Conservation (phyloP, 1,139 yeast genomes). For the Candida sp. region DNA sequence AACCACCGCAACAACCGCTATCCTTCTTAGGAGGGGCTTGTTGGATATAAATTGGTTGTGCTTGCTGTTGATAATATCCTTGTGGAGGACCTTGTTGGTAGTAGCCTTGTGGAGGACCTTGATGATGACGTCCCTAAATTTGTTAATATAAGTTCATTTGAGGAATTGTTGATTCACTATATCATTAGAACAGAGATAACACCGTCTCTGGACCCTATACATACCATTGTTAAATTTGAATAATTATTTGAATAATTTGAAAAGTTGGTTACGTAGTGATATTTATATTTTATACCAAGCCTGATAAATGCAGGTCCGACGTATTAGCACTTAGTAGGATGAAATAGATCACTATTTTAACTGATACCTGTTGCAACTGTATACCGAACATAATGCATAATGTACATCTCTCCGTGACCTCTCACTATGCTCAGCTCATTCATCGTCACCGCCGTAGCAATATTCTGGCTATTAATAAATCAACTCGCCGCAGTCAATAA, state of each 20-base stretch:
- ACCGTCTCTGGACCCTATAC: too few species aligned
- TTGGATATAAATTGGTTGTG: conserved; percentile 40
- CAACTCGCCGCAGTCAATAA: neutral
- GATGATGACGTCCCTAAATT: too few species aligned
- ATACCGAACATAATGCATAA: neutral
- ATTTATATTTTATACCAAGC: too few species aligned
- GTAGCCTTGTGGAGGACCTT: conserved; percentile 31
- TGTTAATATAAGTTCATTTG: too few species aligned
- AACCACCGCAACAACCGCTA: conserved; percentile 31
- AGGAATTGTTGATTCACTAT: too few species aligned
- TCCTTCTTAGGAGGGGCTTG: conserved; percentile 27
- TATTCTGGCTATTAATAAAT: neutral
- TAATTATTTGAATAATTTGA: too few species aligned
- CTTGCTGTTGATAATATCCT: conserved; percentile 36
- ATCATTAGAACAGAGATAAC: too few species aligned
- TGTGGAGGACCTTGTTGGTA: conserved; percentile 31
- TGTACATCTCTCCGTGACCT: neutral
- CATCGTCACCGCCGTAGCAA: neutral
- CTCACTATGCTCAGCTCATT: neutral
- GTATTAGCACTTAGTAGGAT: too few species aligned
- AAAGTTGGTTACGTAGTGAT: too few species aligned
- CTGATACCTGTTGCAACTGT: too few species aligned
- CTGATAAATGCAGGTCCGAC: neutral
- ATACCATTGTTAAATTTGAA: too few species aligned
- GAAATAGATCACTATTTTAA: too few species aligned